phyloP scores from a whole-genome alignment of 805 yeast species.

The Isabelozyma heimii region DNA sequence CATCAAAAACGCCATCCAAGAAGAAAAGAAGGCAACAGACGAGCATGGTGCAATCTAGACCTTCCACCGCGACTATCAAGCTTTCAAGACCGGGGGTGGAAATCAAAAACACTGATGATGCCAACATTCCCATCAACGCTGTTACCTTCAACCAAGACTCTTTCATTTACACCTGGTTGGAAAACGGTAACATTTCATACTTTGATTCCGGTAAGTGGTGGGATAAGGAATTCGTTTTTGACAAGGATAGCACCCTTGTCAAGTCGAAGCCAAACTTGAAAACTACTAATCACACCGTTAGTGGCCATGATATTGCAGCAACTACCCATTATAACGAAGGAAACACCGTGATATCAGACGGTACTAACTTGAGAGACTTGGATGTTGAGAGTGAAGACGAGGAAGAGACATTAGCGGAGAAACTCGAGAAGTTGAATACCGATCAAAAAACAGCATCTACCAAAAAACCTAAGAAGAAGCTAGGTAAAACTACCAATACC shows the following conservation, averaged over 20 bases:
- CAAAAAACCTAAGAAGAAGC: conserved; percentile 35
- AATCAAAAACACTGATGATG: conserved; percentile 27
- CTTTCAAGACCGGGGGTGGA: conserved; percentile 47
- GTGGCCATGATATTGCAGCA: conserved; percentile 53
- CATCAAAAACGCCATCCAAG: conserved; percentile 22
- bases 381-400: conserved; percentile 45
- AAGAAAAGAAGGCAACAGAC: conserved; percentile 45
- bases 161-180: conserved; percentile 58
- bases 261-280: conserved; percentile 42
- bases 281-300: conserved; percentile 38
- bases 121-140: conserved; percentile 26
- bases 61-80: conserved; percentile 43
- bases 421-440: conserved; percentile 36
- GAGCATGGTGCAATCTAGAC: conserved; percentile 45
- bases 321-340: conserved; percentile 59
- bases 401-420: conserved; percentile 53
- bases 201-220: conserved; percentile 58
- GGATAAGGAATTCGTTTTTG: conserved; percentile 22
- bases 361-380: conserved; percentile 59
- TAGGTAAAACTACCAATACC: conserved; percentile 56
- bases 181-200: conserved; percentile 53
- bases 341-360: conserved; percentile 59
- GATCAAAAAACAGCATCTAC: conserved; percentile 11
- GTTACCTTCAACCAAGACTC: conserved; percentile 28
- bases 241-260: conserved; percentile 18